Evolutionary conservation across 1,139 yeast species (phyloP).

Genomic region (Geotrichum cucujoidarum): DNA sequence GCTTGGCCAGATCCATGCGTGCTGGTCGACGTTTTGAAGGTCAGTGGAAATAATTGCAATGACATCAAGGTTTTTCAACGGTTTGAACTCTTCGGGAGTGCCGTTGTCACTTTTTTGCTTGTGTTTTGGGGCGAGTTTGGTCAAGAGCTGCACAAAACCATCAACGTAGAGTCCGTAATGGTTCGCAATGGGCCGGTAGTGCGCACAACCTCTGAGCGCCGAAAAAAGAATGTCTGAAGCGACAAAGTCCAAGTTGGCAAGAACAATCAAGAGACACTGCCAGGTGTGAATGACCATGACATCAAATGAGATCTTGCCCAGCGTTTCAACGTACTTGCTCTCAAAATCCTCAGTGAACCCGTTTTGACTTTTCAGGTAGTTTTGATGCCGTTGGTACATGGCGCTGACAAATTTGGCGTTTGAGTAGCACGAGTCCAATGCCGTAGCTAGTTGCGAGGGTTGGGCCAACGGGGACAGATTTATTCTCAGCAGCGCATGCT

Average conservation of each 20-base stretch:
- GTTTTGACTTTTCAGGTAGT: background rate
- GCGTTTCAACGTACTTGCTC: background rate
- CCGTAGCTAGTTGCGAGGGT: slow-evolving; percentile 9
- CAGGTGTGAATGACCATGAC: slow-evolving; percentile 21
- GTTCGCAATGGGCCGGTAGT: background rate
- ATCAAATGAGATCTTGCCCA: slow-evolving; percentile 5
- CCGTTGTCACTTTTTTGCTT: too few species aligned
- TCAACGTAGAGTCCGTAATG: slow-evolving; percentile 14
- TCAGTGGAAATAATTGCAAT: slow-evolving; percentile 29
- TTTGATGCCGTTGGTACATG: slow-evolving; percentile 6
- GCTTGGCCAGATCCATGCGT: slow-evolving; percentile 29
- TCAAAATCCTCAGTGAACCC: slow-evolving; percentile 1
- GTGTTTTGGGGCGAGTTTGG: background rate
- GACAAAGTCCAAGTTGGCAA: slow-evolving; percentile 22
- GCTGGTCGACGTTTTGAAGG: slow-evolving; percentile 25
- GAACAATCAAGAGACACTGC: slow-evolving; percentile 23
- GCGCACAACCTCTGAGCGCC: slow-evolving; percentile 4
- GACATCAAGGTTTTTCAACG: slow-evolving; percentile 28
- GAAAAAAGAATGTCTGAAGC: slow-evolving; percentile 1
- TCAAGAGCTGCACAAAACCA: slow-evolving; percentile 16
- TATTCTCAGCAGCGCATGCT: slow-evolving; percentile 15
- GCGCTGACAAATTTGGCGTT: slow-evolving; percentile 14
- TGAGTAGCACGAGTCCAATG: slow-evolving; percentile 13
- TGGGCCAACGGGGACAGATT: slow-evolving; percentile 18
- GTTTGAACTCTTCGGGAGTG: too few species aligned